These are phyloP conservation scores for Cytauxzoon felis DNA, from an alignment of 169 alveolate species.

Conservation along the genomic window DNA sequence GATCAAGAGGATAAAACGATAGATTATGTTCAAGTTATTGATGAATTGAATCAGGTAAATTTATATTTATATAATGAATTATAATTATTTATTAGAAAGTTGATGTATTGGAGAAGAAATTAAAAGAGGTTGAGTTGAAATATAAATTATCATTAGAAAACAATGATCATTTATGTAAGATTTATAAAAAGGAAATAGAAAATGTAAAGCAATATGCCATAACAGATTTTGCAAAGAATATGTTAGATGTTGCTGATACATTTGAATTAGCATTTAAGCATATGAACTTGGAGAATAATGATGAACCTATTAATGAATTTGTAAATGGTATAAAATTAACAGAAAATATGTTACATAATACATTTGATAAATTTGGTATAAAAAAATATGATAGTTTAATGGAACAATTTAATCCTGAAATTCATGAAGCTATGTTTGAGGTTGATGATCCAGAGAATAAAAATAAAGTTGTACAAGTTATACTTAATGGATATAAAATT, in stretches of 20 bases:
- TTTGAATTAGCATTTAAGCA: slow-evolving; percentile 74
- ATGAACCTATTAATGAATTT: slow-evolving; percentile 67
- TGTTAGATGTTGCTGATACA: slow-evolving; percentile 86
- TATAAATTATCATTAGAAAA: slow-evolving; percentile 76
- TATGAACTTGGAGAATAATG: slow-evolving; percentile 41
- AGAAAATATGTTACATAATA: slow-evolving; percentile 76
- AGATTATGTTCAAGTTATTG: slow-evolving; percentile 17
- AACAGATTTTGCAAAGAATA: slow-evolving; percentile 83
- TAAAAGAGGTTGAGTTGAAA: slow-evolving; percentile 70
- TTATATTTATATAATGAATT: not conserved
- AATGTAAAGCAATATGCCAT: slow-evolving; percentile 78
- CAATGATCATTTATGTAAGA: slow-evolving; percentile 75
- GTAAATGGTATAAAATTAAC: slow-evolving; percentile 85
- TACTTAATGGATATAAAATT: slow-evolving; percentile 85
- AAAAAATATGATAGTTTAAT: slow-evolving; percentile 78
- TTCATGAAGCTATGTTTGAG: slow-evolving; percentile 89
- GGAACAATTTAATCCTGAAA: slow-evolving; percentile 86
- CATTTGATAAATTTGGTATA: slow-evolving; percentile 79
- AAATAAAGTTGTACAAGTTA: slow-evolving; percentile 82
- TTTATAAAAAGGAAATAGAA: slow-evolving; percentile 74
- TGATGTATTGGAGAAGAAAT: slow-evolving; percentile 60
- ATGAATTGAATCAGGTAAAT: slow-evolving; percentile 6
- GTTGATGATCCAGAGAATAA: slow-evolving; percentile 76
- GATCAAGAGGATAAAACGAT: not conserved
- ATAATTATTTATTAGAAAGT: slow-evolving; percentile 38